Evolutionary conservation across 2,329 filamentous ascomycete genomes (phyloP), one percentile per base, ranked within the genome.

Genomic region (Fusarium chaquense): DNA sequence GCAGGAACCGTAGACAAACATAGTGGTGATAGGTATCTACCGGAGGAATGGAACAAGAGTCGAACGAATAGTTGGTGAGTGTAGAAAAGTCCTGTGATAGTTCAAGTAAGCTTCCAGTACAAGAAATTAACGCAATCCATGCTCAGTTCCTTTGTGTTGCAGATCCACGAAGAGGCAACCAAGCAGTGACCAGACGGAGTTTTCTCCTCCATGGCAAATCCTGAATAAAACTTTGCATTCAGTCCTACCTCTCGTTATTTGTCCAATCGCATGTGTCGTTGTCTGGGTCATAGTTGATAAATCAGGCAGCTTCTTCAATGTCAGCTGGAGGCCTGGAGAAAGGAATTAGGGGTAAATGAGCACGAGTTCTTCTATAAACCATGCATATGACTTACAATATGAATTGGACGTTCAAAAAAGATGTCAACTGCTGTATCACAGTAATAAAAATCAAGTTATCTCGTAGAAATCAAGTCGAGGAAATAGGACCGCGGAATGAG

Each of bases 361-460:
- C n/a, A 2, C 4, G 6, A 12, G 6, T 8, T 22, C 6, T 30
- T 9, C 6, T 16, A 9, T 1, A 5, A 41, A 15, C 9, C 6
- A 13, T 22, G 10, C 5, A 22, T 6, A 2, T 0, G 8, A 16
- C 12, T 16, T 6, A 4, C 7, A 15, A 11, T 2, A 15, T 2
- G 12, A 16, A 6, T 4, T 28, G 9, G 1, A 3, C 6, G 10
- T 22, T 9, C 6, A 3, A 2, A 10, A 12, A 20, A 6, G 13
- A 15, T 8, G 20, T 18, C 2, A 6, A 22, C 9, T 28, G 15
- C 2, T 16, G 4, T 6, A 28, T 18, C 16, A 1, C 5, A 8
- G 24, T 3, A 20, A 13, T 13, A 8, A 30, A 51, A 41, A 28
- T 16, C 33, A 20, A 52, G 26, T 18, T 10, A 16, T 9, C 13